A percentile compares a stretch with the other conserved stretches of the same genome.
phyloP scores from a whole-genome alignment of 768 basidiomycete genomes.

The Mycena latifolia region DNA sequence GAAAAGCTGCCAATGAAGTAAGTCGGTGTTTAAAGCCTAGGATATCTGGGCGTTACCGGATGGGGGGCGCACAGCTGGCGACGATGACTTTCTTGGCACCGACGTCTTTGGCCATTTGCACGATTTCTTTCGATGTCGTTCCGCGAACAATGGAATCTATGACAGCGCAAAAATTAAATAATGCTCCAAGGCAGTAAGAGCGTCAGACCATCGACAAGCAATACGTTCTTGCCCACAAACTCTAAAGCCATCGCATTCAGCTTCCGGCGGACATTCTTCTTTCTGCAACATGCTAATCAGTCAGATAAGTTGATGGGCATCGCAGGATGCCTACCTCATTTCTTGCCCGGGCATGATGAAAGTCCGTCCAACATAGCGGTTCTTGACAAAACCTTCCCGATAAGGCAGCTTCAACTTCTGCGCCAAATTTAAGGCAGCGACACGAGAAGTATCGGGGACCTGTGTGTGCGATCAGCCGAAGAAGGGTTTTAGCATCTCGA shows the following conservation, averaged over 20 bases:
- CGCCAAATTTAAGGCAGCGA: slow-evolving; percentile 95
- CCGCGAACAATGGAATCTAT: slow-evolving; percentile 98
- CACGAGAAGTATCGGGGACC: slow-evolving; percentile 97
- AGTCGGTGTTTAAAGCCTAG: too few relatives aligned
- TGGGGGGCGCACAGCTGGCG: slow-evolving; percentile 97
- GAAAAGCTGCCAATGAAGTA: slow-evolving; percentile 65
- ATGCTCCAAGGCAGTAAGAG: not conserved
- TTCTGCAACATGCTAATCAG: slow-evolving; percentile 56
- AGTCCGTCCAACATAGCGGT: slow-evolving; percentile 97
- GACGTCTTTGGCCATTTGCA: slow-evolving; percentile 99
- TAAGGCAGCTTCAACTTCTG: slow-evolving; percentile 92
- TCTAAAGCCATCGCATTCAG: slow-evolving; percentile 99
- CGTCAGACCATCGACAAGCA: slow-evolving; percentile 91
- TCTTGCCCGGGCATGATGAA: slow-evolving; percentile 99
- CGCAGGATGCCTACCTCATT: slow-evolving; percentile 69
- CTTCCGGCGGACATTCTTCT: slow-evolving; percentile 95
- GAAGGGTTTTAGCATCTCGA: slow-evolving; percentile 5
- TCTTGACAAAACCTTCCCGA: slow-evolving; percentile 98
- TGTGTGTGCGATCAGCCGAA: slow-evolving; percentile 41
- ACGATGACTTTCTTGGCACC: slow-evolving; percentile 97
- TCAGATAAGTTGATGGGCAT: not conserved
- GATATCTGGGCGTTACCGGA: slow-evolving; percentile 69
- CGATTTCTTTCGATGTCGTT: slow-evolving; percentile 98
- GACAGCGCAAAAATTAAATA: slow-evolving; percentile 1
- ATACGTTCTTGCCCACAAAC: slow-evolving; percentile 91